Evolutionary conservation across 495 filamentous ascomycete species (phyloP), one percentile per base, ranked within the genome.

Genomic region (Penicillium parvum): DNA sequence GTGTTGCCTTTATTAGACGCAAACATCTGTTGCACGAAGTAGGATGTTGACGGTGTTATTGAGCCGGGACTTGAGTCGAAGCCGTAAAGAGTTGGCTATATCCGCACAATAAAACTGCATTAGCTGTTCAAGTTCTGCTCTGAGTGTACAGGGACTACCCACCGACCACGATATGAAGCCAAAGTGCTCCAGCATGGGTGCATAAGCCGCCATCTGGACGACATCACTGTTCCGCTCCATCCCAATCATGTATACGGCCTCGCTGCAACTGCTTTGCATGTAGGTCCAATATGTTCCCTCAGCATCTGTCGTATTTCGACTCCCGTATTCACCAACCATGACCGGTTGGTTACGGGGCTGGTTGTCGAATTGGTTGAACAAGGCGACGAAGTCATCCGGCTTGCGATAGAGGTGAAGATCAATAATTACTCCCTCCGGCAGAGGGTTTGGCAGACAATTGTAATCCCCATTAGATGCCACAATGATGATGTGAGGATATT

Each of bases 171-270:
- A 47, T 7, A 60, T 63, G 17, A 49, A 57, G n/a, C 64, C 66
- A 37, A 71, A 65, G 40, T 75, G 68, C 45, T 73, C 63, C 17
- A 77, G 38, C 28, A 68, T 39, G 0, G 74, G 69, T 5, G 73
- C 70, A 47, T 81, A 76, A 7, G 75, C 69, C 4, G 74, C 72
- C 58, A 76, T 74, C 39, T 72, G 58, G 6, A 80, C 64, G 11
- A 75, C 57, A 49, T 84, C 75, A 4, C 73, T 70, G 56, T 87
- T 86, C 16, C 81, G 69, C 62, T 88, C 84, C 29, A 78, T 71
- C 18, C 79, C 82, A 25, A 88, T 72, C 47, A 84, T 72, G 47
- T 77, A 84, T 19, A 86, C 74, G 2, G 81, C 82, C 50, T 89
- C 83, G 17, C 67, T 73, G 27, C 85, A 77, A 29, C 73, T 72